Percentiles rank a stretch among this genome's conserved stretches.
Evolutionary conservation across 768 basidiomycete genomes (phyloP).

Genomic region (Kwoniella sp.): DNA sequence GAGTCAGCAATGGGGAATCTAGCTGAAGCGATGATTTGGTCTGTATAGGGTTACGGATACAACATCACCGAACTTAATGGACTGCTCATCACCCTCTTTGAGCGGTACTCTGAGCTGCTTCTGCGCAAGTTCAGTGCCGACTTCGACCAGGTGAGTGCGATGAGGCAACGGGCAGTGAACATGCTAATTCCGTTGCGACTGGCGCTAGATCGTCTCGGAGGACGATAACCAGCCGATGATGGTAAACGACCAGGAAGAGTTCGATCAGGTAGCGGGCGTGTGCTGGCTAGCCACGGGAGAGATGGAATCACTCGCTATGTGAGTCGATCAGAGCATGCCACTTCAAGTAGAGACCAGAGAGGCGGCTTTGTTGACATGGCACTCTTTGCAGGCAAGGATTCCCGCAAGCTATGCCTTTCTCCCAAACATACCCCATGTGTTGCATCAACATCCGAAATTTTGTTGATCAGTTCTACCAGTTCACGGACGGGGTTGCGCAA

Average conservation of each 20-base stretch:
- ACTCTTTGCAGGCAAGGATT: conserved; percentile 61
- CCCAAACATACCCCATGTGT: conserved; percentile 89
- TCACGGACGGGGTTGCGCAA: conserved; percentile 91
- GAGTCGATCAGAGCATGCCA: conserved; percentile 17
- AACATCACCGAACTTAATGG: conserved; percentile 78
- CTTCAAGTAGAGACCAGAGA: conserved; percentile 17
- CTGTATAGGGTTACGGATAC: conserved; percentile 76
- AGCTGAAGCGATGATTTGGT: background rate
- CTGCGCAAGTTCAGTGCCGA: conserved; percentile 76
- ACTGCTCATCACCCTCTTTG: conserved; percentile 84
- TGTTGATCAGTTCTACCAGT: conserved; percentile 93
- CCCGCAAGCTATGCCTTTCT: conserved; percentile 86
- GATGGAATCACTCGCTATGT: conserved; percentile 60
- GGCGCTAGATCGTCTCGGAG: conserved; percentile 70
- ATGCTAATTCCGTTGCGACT: too few species aligned
- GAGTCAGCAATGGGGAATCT: too few species aligned
- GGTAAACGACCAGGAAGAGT: conserved; percentile 62
- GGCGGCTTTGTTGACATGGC: conserved; percentile 44
- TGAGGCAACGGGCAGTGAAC: background rate
- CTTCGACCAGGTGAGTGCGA: conserved; percentile 71
- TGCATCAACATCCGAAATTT: conserved; percentile 89
- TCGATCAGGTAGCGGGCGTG: conserved; percentile 72
- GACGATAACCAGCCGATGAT: conserved; percentile 92
- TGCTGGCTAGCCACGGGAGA: conserved; percentile 81
- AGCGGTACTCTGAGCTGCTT: conserved; percentile 80